A percentile compares a stretch with the other conserved stretches of the same genome.
Evolutionary conservation across 805 yeast species (phyloP).

Genomic region (Tetrapisispora iriomotensis): DNA sequence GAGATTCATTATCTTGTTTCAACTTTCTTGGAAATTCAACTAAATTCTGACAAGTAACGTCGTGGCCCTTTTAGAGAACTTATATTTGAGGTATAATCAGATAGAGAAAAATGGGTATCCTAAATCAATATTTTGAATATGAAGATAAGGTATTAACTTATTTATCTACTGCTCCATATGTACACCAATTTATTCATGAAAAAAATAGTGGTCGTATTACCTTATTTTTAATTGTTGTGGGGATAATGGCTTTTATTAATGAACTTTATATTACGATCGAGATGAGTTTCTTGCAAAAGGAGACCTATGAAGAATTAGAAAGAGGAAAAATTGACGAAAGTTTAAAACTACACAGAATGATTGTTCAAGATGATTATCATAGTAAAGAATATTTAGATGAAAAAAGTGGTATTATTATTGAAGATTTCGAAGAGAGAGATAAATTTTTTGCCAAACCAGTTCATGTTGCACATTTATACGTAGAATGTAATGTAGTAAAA

Average conservation of each 20-base stretch:
- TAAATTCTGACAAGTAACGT: too few relatives aligned
- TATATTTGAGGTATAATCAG: too few relatives aligned
- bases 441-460: constrained; percentile 64
- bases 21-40: too few relatives aligned
- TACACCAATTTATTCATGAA: constrained; percentile 21
- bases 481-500: constrained; percentile 36
- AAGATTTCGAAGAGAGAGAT: constrained; percentile 40
- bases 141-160: constrained; percentile 14
- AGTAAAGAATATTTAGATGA: constrained; percentile 25
- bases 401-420: constrained; percentile 26
- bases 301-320: constrained; percentile 26
- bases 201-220: constrained; percentile 28
- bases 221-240: constrained; percentile 23
- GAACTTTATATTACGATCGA: constrained; percentile 28
- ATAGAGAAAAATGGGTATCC: background rate
- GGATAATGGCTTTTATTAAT: constrained; percentile 26
- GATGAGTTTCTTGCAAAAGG: constrained; percentile 26
- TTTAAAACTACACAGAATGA: constrained; percentile 22
- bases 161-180: constrained; percentile 12
- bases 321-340: constrained; percentile 24
- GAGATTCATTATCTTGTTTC: too few relatives aligned
- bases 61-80: too few relatives aligned
- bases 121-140: constrained; percentile 11
- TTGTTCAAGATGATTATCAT: constrained; percentile 27
- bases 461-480: constrained; percentile 67